These are phyloP conservation scores for Brassica juncea DNA, from an alignment of 345 rosid species.

Conservation along the genomic window DNA sequence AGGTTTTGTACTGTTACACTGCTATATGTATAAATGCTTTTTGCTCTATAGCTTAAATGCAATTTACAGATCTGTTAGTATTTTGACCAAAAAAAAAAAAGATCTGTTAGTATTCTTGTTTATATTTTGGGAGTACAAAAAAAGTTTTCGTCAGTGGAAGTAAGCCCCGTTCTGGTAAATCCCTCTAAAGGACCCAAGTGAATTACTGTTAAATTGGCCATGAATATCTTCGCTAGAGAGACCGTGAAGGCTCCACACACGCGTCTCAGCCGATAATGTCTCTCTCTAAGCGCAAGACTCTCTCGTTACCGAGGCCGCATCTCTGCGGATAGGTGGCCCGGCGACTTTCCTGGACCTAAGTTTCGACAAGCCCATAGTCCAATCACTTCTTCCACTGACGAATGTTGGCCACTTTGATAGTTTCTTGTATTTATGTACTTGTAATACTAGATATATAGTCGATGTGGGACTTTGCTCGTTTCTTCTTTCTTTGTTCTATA, in stretches of 20 bases:
- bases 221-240: not conserved
- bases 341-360: not conserved
- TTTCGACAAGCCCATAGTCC: not conserved
- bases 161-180: constrained; percentile 9
- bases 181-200: not conserved
- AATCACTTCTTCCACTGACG: not conserved
- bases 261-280: constrained; percentile 5
- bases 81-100: too few relatives aligned
- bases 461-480: not conserved
- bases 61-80: not conserved
- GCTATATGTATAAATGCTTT: not conserved
- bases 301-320: constrained; percentile 15
- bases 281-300: not conserved
- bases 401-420: not conserved
- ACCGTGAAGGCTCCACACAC: constrained; percentile 15
- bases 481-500: not conserved
- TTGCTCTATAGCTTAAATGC: not conserved
- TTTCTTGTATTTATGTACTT: not conserved
- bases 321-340: constrained; percentile 15
- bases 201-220: not conserved
- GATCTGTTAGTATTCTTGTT: not conserved
- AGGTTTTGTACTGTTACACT: constrained; percentile 2
- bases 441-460: not conserved
- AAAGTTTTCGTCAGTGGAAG: not conserved
- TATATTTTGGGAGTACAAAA: not conserved